Base-by-base conservation (phyloP, 2,329 filamentous ascomycete species). In the Tolypocladium ophioglossoides region DNA sequence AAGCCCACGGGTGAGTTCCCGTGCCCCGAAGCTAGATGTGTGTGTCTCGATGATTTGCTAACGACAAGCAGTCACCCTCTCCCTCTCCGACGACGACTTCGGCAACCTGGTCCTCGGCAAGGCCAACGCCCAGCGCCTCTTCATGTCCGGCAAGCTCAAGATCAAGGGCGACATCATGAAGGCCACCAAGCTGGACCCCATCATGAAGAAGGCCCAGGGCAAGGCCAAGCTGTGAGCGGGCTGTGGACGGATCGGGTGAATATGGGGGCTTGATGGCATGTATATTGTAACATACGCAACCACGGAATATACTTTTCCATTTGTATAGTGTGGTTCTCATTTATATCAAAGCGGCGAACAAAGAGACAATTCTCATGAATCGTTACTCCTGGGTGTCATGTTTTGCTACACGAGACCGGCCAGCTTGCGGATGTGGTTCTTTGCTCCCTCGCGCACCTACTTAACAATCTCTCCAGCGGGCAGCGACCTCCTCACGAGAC, bases 141-240 rank as follows among this genome's bases (percentile, higher is more conserved):
- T 97, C 76, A 97, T 99, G 92, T 83, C 83, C n/a, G 94, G 94
- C 65, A 96, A 96, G 80, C 79, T 99, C 68, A 99, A 97, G 87
- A 83, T 97, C 70, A 95, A 91, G 83, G 94, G 94, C 59, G 91
- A 97, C 71, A 84, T 97, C 57, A 97, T 97, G 92, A 96, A 96
- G 83, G 88, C 94, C 39, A 96, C 91, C 57, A 96, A 95, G 84
- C 83, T 96, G 74, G 91, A 96, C 74, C 88, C 90, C 41, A 87
- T 97, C 65, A 76, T 96, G 61, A 91, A 90, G 80, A 94, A 91
- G 79, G 87, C 89, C 39, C 86, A 90, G 77, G 78, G 76, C 65
- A 88, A 89, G 79, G 82, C 89, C 63, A 95, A 95, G 82, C 76
- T 95, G 74, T 91, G 84, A 77, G 65, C 50, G 8, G n/a, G 7